These are phyloP conservation scores for Zygnema cylindricum DNA, from an alignment of 139 green algal species.

Conservation along the genomic window DNA sequence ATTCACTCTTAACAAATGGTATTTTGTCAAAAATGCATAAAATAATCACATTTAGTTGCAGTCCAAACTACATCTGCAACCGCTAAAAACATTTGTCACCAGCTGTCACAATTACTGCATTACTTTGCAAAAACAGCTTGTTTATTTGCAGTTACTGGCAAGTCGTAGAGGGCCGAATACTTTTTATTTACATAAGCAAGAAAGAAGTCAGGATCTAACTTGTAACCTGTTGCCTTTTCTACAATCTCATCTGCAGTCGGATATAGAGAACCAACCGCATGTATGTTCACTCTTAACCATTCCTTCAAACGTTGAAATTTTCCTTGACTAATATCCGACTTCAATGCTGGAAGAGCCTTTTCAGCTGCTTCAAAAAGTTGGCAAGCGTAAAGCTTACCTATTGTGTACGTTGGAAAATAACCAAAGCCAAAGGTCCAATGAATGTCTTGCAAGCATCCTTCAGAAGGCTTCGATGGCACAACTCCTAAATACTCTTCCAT, in stretches of 20 bases:
- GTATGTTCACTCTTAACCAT: constrained; percentile 85
- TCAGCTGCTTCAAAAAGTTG: constrained; percentile 65
- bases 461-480: constrained; percentile 69
- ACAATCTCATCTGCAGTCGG: constrained; percentile 84
- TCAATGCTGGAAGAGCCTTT: constrained; percentile 72
- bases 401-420: constrained; percentile 82
- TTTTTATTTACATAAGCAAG: constrained; percentile 80
- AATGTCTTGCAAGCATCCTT: constrained; percentile 86
- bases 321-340: constrained; percentile 73
- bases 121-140: not conserved
- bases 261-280: constrained; percentile 78
- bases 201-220: constrained; percentile 79
- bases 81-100: no score
- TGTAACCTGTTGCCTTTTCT: constrained; percentile 73
- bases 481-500: constrained; percentile 80
- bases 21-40: no score
- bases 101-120: no score
- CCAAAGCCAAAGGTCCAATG: constrained; percentile 84
- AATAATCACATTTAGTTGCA: no score
- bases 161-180: constrained; percentile 82
- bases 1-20: no score
- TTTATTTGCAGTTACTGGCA: not conserved
- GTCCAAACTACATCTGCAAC: no score
- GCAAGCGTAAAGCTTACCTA: constrained; percentile 82
- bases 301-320: constrained; percentile 75